Percentiles rank a stretch among this genome's conserved stretches.
phyloP scores from a whole-genome alignment of 2,329 filamentous ascomycete genomes.

The Aspergillus alliaceus region DNA sequence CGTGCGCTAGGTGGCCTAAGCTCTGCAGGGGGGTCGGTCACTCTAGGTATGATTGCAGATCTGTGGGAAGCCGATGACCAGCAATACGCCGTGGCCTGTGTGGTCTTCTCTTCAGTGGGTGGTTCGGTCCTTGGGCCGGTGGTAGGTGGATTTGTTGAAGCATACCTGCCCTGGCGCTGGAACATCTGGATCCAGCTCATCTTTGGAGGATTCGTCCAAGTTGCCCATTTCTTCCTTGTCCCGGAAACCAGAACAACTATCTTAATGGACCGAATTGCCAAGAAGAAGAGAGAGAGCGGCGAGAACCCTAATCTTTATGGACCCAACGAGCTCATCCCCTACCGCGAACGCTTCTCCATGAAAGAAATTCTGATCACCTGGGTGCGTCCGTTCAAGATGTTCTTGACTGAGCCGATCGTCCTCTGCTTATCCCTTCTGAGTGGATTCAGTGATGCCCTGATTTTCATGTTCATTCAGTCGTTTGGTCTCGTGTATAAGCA shows the following conservation, averaged over 20 bases:
- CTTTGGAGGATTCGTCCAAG: conserved; percentile 68
- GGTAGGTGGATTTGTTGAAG: conserved; percentile 73
- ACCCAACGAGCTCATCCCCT: conserved; percentile 67
- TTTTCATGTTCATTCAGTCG: conserved; percentile 67
- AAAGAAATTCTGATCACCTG: conserved; percentile 59
- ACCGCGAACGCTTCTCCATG: conserved; percentile 58
- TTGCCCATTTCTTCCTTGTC: conserved; percentile 66
- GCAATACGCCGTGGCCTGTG: conserved; percentile 73
- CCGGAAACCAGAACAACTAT: conserved; percentile 77
- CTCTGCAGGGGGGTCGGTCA: conserved; percentile 71
- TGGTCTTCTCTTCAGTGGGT: conserved; percentile 77
- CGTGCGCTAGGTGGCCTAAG: conserved; percentile 69
- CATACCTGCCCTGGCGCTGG: conserved; percentile 70
- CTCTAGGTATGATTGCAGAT: conserved; percentile 73
- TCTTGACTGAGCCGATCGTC: conserved; percentile 66
- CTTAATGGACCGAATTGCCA: conserved; percentile 77
- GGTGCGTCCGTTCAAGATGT: conserved; percentile 64
- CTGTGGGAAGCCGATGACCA: conserved; percentile 70
- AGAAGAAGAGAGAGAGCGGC: conserved; percentile 66
- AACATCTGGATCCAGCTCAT: conserved; percentile 85
- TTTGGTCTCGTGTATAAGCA: conserved; percentile 60
- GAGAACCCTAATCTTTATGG: conserved; percentile 64
- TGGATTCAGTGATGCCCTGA: conserved; percentile 65
- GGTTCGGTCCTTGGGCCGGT: conserved; percentile 76
- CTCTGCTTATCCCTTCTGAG: conserved; percentile 60